Percentiles rank a stretch among this genome's conserved stretches.
These are phyloP conservation scores for Fagus crenata DNA, from an alignment of 306 rosid species.

Conservation along the genomic window DNA sequence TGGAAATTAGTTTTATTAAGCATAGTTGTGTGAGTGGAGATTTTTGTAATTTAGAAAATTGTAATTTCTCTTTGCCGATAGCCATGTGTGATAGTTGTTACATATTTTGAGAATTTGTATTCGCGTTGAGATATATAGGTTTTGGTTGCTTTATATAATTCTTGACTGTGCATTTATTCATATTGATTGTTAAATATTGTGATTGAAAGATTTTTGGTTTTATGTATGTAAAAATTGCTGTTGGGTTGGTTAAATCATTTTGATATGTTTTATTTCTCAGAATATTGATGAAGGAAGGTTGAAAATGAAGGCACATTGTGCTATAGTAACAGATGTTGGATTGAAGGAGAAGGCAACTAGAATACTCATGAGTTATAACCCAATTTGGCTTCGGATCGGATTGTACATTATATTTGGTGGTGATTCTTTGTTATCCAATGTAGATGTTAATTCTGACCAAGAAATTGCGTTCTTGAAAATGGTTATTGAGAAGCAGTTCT, in stretches of 20 bases:
- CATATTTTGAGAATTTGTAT: not conserved
- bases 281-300: conserved; percentile 81
- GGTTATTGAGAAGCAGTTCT: conserved; percentile 73
- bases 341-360: conserved; percentile 62
- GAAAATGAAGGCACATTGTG: conserved; percentile 86
- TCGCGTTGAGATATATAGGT: not conserved
- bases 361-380: conserved; percentile 71
- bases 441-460: conserved; percentile 52
- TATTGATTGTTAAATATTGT: not conserved
- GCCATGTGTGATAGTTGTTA: not conserved
- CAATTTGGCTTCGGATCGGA: conserved; percentile 82
- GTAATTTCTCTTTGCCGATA: not conserved
- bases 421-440: conserved; percentile 63
- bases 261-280: conserved; percentile 36
- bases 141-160: not conserved
- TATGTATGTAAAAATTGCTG: not conserved
- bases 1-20: not conserved
- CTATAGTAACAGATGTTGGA: conserved; percentile 79
- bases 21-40: not conserved
- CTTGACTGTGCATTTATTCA: not conserved
- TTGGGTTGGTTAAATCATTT: not conserved
- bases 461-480: conserved; percentile 67
- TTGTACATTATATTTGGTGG: conserved; percentile 77
- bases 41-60: not conserved
- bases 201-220: not conserved